These are phyloP conservation scores for Fusarium sororula DNA, from an alignment of 2,329 filamentous ascomycete genomes.

Conservation along the genomic window DNA sequence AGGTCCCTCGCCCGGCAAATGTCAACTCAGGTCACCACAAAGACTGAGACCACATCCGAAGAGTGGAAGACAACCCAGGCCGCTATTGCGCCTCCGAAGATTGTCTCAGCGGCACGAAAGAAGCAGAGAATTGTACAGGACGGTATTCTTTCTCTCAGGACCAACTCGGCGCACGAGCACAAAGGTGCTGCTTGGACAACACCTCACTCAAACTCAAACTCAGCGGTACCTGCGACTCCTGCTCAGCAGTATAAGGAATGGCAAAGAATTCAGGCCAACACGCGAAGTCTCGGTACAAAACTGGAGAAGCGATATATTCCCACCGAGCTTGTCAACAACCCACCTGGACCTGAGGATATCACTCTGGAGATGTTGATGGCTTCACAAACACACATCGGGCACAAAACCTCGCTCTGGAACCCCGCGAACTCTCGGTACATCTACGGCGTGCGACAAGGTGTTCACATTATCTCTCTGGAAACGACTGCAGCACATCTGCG, in stretches of 20 bases:
- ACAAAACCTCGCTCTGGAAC: constrained; percentile 92
- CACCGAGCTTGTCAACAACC: constrained; percentile 72
- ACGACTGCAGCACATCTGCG: constrained; percentile 87
- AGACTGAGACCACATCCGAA: constrained; percentile 23
- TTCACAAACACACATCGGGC: constrained; percentile 87
- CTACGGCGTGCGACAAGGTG: constrained; percentile 84
- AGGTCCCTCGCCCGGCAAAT: constrained; percentile 47
- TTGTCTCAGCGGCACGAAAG: constrained; percentile 42
- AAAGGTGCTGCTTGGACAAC: constrained; percentile 47
- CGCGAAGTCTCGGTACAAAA: constrained; percentile 58
- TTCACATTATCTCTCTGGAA: constrained; percentile 94
- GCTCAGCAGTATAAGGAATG: constrained; percentile 53
- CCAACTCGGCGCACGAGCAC: constrained; percentile 49
- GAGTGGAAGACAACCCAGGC: constrained; percentile 39
- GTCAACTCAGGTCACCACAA: constrained; percentile 41
- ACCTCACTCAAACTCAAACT: constrained; percentile 45
- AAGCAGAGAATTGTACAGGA: constrained; percentile 49
- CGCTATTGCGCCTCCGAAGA: constrained; percentile 33
- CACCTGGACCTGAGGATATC: constrained; percentile 80
- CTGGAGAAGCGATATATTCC: constrained; percentile 70
- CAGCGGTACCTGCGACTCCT: constrained; percentile 49
- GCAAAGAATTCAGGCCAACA: constrained; percentile 52
- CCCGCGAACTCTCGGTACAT: constrained; percentile 94
- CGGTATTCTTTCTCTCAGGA: constrained; percentile 47
- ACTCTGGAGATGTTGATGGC: constrained; percentile 92